Evolutionary conservation across 1,139 yeast species (phyloP), one percentile per base, ranked within the genome.

Genomic region (Meyerozyma athensensis): DNA sequence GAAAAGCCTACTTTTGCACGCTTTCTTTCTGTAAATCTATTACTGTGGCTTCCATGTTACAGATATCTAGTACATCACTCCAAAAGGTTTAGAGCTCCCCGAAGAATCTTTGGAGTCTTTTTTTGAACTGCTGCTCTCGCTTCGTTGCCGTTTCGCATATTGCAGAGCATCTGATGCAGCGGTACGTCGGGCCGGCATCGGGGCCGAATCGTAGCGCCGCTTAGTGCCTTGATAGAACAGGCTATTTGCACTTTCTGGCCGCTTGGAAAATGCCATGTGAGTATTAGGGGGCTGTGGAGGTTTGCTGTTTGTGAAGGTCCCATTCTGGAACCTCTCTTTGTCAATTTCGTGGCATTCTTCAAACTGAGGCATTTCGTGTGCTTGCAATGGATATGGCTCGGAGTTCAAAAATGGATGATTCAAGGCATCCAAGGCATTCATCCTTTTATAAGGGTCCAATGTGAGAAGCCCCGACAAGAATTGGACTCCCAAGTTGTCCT

Each of bases 331-430:
- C 47, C 79, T 68, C 43, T 84, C 81, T 39, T 79, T 78, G 53
- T 86, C 95, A 30, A 87, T 77, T 57, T 92, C 97, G 56, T 92
- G 97, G 45, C 95, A 79, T 47, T 90, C 95, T 44, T 84, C 89
- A 49, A 83, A 85, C 34, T 61, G 61, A 0, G 95, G 92, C 35
- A 86, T 61, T n/a, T 76, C 76, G 10, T 60, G 52, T 0, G 79
- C 76, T 12, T 48, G 42, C 12, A 77, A 66, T 0, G 96, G 89
- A 18, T 69, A 48, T 0, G 97, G 97, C 1, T 71, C 78, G 3
- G 63, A 63, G 18, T 53, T 63, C 61, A 92, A 89, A 60, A 82
- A 92, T 2, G 61, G 65, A 48, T 87, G 92, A 7, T 73, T 63
- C 40, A 86, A 60, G 0, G 97, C 97, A 40, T 80, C 86, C 43